A percentile compares a stretch with the other conserved stretches of the same genome.
These are phyloP conservation scores for Amauroascus niger DNA, from an alignment of 2,329 filamentous ascomycete genomes.

Conservation along the genomic window DNA sequence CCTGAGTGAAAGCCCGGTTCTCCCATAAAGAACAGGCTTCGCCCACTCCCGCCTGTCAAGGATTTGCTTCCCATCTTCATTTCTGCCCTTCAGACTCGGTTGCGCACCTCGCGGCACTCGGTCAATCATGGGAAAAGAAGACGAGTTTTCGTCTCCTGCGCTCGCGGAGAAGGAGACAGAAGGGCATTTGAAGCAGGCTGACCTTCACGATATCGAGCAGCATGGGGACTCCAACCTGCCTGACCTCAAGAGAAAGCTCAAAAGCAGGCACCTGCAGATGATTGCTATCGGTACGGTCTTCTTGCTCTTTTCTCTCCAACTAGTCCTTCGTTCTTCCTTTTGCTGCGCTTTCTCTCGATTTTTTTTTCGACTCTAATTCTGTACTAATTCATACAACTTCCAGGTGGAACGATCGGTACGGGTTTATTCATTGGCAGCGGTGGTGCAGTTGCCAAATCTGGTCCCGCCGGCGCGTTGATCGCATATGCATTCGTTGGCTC, in stretches of 20 bases:
- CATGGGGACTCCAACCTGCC: conserved; percentile 48
- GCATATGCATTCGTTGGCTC: conserved; percentile 61
- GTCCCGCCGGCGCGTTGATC: conserved; percentile 57
- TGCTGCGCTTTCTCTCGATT: background rate
- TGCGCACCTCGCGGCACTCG: background rate
- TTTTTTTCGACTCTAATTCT: background rate
- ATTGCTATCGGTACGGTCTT: conserved; percentile 63
- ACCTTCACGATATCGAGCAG: conserved; percentile 29
- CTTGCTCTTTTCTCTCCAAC: background rate
- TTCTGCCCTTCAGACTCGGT: background rate
- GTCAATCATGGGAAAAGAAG: conserved; percentile 2
- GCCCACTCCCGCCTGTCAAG: background rate
- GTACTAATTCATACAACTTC: background rate
- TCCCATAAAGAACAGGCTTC: background rate
- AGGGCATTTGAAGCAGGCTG: background rate
- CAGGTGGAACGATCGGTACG: conserved; percentile 59
- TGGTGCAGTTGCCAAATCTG: conserved; percentile 51
- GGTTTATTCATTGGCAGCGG: conserved; percentile 63
- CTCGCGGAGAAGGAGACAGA: background rate
- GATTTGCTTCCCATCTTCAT: background rate
- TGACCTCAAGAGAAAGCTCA: conserved; percentile 63
- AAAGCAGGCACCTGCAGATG: conserved; percentile 89
- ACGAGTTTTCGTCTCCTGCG: background rate
- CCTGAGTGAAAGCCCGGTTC: background rate
- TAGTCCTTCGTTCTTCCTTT: background rate